Base-by-base conservation (phyloP, 495 filamentous ascomycete species). In the Neurospora tetrasperma region DNA sequence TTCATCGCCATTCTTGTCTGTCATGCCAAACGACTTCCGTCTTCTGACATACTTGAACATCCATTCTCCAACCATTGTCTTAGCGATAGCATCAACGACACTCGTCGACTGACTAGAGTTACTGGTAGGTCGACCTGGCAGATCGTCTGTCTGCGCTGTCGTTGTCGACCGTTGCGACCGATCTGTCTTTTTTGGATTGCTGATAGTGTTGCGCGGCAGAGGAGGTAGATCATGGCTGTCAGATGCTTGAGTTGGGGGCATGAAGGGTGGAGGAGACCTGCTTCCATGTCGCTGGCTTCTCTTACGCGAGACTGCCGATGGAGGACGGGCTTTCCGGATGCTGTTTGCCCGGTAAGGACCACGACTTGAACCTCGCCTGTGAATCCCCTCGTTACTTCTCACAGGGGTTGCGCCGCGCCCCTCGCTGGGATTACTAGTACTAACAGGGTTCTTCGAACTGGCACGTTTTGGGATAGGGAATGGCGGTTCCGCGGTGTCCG, bases 11-110 rank as follows among this genome's bases (percentile, higher is more conserved):
- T 82, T 82, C 42, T 85, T 83, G 71, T 98, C 94, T 5, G 88
- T 82, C 59, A 96, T 90, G 43, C 92, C 92, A 81, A 99, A 98
- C 2, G 96, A 96, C 81, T 93, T 97, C 74, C 96, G 88, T 79
- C 94, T 89, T 48, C 96, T 89, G 48, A 98, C 92, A 79, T 98
- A 98, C 78, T 99, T 99, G 88, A 91, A 98, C 96, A 99, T 98
- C 96, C 96, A 99, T 78, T 98, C 96, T 42, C 96, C 96, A 66
- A 98, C 93, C 96, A 98, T 99, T 6, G 96, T 97, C 76, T 97
- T 93, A 4, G 96, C 94, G 82, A 99, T 98, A 16, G 96, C 93
- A 83, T 98, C 95, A n/a, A 98, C 94, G 39, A 98, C 96, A 72
- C 89, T 92, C 0, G 91, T 91, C 39, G 91, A 86, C 76, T 94